These are phyloP conservation scores for Solanum ahanhuiri DNA, from an alignment of 257 asterid genomes.

Conservation along the genomic window DNA sequence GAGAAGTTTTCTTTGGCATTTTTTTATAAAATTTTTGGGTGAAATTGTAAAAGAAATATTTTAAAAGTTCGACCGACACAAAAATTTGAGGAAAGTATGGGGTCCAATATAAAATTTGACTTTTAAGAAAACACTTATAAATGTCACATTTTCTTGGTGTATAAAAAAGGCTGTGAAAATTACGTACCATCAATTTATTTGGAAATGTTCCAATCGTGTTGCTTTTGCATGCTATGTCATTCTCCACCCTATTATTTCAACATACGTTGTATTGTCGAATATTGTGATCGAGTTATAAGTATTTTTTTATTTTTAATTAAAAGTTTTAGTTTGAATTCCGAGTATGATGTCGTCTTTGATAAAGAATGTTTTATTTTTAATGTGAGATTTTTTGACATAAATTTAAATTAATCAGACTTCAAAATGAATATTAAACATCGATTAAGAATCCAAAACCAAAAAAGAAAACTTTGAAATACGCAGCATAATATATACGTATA, in stretches of 20 bases:
- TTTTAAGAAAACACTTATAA: conserved; percentile 4
- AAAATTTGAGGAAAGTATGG: conserved; percentile 10
- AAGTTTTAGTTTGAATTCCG: rapidly evolving
- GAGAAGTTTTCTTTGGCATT: neutral
- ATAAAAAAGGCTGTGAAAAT: conserved; percentile 7
- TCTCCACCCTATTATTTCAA: neutral
- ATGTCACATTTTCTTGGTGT: neutral
- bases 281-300: neutral
- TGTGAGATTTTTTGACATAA: neutral
- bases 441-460: neutral
- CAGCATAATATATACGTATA: neutral
- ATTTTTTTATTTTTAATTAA: rapidly evolving
- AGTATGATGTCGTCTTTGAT: neutral
- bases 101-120: conserved; percentile 21
- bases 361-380: neutral
- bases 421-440: too few relatives aligned
- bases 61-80: conserved; percentile 36
- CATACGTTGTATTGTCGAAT: rapidly evolving
- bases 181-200: neutral
- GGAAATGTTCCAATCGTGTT: conserved; percentile 2
- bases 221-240: conserved; percentile 1
- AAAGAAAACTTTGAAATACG: neutral
- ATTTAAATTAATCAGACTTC: neutral
- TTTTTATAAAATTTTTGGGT: neutral
- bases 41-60: neutral